Evolutionary conservation across 768 basidiomycete species (phyloP), one percentile per base, ranked within the genome.

Genomic region (Auriscalpium orientale): DNA sequence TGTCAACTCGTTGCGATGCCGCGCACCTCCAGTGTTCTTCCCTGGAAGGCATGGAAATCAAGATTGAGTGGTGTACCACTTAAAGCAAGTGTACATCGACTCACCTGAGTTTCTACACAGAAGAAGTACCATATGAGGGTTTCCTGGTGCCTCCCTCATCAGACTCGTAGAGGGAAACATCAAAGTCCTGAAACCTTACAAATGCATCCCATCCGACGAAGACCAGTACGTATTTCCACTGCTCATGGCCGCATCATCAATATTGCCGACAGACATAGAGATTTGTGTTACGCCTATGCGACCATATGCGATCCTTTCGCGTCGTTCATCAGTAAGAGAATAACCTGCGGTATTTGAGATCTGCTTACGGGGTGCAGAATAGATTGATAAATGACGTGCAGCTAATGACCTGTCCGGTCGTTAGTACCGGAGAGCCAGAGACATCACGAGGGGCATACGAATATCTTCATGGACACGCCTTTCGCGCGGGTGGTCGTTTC

Each of bases 331-430:
- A 15, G 49, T 22, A 16, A 50, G 21, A 22, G 16, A 8, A 11
- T 16, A 35, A 33, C 11, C 49, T n/a, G 16, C 28, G 35, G 16
- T 9, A 11, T 6, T 36, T 9, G 21, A 33, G 28, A 7, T 49
- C 7, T 18, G 43, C 51, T 22, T 44, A 53, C 51, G 51, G 51
- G 8, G 51, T 53, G 51, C 51, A 53, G 51, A 53, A 53, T 8
- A 53, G 43, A 45, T 53, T 53, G 51, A 53, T 53, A 28, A 53
- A 53, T 22, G 51, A 53, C 4, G 51, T 53, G 51, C 51, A 53
- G 40, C 38, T 34, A 16, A 53, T 45, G 22, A 53, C 36, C 51
- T 53, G 22, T 22, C 21, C 15, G 9, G 15, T 9, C 1, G 4
- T 37, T 13, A 8, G n/a, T 36, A 12, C 10, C 34, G 8, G n/a